Evolutionary conservation across 305 asterid genomes (phyloP).

Genomic region (Fraxinus velutina): DNA sequence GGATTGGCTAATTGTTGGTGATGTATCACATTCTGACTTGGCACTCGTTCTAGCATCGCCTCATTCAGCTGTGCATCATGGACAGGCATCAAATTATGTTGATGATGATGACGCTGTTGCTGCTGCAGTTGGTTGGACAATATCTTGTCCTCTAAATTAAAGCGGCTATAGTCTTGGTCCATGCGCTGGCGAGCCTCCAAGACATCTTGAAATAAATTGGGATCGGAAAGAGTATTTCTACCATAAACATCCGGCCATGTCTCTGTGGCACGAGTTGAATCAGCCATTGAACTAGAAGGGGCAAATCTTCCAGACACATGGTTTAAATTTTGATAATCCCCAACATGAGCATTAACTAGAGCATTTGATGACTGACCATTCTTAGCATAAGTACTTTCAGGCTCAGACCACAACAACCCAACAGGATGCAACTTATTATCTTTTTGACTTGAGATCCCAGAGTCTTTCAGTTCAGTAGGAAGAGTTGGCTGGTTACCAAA

Average conservation of each 20-base stretch:
- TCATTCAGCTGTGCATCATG: conserved; percentile 58
- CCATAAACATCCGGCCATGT: conserved; percentile 56
- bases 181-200: conserved; percentile 52
- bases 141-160: conserved; percentile 64
- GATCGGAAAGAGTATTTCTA: conserved; percentile 45
- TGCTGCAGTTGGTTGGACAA: conserved; percentile 52
- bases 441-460: conserved; percentile 41
- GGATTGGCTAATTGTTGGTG: conserved; percentile 61
- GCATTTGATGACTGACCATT: conserved; percentile 40
- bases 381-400: conserved; percentile 65
- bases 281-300: conserved; percentile 42
- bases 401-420: conserved; percentile 90
- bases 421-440: conserved; percentile 65
- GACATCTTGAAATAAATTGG: conserved; percentile 51
- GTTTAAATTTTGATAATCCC: conserved; percentile 42
- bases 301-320: conserved; percentile 49
- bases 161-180: conserved; percentile 54
- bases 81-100: conserved; percentile 50
- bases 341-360: conserved; percentile 42
- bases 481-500: conserved; percentile 36
- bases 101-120: conserved; percentile 59
- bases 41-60: conserved; percentile 48
- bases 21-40: conserved; percentile 48
- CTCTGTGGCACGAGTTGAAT: conserved; percentile 41
- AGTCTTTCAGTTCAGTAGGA: conserved; percentile 38